Evolutionary conservation across 2,329 filamentous ascomycete species (phyloP).

Genomic region (Calonectria naviculata): DNA sequence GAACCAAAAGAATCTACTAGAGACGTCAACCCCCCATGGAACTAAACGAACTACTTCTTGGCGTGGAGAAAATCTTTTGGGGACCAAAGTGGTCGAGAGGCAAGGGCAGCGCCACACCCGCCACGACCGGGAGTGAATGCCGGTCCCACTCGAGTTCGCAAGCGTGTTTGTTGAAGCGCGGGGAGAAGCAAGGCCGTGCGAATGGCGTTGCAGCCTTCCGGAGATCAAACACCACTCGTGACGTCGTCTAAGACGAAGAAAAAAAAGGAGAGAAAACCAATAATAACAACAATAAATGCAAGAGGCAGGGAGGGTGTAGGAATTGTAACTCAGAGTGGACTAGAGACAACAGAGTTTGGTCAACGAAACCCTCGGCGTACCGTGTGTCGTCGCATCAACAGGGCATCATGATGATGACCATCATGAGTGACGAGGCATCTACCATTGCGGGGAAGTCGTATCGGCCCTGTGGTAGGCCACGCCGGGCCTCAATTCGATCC

Average conservation of each 20-base stretch:
- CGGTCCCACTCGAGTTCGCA: constrained; percentile 30
- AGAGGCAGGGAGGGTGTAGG: neutral
- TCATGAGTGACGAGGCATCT: neutral
- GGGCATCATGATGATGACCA: neutral
- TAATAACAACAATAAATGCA: neutral
- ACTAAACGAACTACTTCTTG: constrained; percentile 2
- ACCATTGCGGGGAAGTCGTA: neutral
- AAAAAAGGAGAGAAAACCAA: neutral
- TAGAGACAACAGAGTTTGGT: neutral
- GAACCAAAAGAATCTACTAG: neutral
- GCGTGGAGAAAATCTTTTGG: neutral
- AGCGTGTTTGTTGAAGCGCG: constrained; percentile 5
- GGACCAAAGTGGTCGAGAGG: neutral
- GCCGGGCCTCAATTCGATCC: neutral
- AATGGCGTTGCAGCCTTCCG: neutral
- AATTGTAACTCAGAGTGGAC: neutral
- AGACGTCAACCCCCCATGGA: neutral
- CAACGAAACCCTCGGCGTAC: neutral
- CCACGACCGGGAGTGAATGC: constrained; percentile 38
- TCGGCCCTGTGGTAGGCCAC: neutral
- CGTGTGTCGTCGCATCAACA: neutral
- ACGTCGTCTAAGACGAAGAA: neutral
- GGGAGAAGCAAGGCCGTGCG: constrained; percentile 10
- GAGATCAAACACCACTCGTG: constrained; percentile 25
- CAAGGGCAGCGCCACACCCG: constrained; percentile 21